A percentile compares a stretch with the other conserved stretches of the same genome.
Conservation (phyloP, 2,329 filamentous ascomycete species). For the Pochonia chlamydosporia region DNA sequence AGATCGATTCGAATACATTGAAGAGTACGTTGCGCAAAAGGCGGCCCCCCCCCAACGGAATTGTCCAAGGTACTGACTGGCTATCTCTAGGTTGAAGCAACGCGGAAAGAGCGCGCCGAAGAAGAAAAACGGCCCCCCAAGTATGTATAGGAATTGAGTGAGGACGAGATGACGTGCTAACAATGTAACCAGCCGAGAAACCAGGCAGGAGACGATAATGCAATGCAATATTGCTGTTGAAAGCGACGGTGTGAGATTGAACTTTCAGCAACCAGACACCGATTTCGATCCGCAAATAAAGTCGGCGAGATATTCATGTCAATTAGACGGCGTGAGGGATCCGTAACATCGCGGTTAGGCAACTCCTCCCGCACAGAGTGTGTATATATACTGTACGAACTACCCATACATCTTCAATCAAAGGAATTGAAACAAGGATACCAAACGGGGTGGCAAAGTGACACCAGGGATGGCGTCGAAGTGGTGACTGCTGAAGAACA, state of each 20-base stretch:
- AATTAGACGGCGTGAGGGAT: neutral
- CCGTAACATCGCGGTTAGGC: neutral
- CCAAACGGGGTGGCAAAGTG: too few relatives aligned
- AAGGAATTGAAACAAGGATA: neutral
- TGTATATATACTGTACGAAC: constrained; percentile 6
- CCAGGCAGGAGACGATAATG: constrained; percentile 25
- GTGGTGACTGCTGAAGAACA: too few relatives aligned
- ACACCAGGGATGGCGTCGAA: too few relatives aligned
- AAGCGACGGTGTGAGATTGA: neutral
- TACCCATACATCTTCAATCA: neutral
- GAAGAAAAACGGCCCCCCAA: constrained; percentile 65
- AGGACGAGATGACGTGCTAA: neutral
- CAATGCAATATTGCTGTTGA: neutral
- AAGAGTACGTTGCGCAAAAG: constrained; percentile 43
- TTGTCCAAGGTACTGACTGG: constrained; percentile 20
- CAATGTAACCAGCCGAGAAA: constrained; percentile 17
- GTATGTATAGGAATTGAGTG: constrained; percentile 19
- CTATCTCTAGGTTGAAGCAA: constrained; percentile 53
- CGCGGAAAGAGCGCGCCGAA: constrained; percentile 84
- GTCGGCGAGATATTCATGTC: neutral
- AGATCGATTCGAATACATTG: constrained; percentile 71
- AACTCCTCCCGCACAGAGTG: neutral
- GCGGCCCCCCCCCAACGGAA: neutral
- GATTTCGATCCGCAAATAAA: neutral
- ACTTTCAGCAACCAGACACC: too few relatives aligned